Evolutionary conservation across 202 grass and related monocot genomes (phyloP).

Genomic region (Eragrostis tef): DNA sequence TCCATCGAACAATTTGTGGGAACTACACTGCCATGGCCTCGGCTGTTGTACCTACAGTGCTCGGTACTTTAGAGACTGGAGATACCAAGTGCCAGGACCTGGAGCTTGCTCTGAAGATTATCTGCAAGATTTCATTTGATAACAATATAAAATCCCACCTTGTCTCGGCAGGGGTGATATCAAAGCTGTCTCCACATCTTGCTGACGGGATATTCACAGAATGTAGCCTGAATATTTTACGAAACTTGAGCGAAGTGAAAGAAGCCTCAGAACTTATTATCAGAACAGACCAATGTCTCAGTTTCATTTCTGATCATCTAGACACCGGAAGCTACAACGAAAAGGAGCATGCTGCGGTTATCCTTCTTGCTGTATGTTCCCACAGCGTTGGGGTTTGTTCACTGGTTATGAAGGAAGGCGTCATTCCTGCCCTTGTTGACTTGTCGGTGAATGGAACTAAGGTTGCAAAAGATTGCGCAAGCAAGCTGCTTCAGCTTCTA

Average conservation of each 20-base stretch:
- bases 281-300: conserved; percentile 54
- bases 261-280: conserved; percentile 58
- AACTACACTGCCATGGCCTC: conserved; percentile 52
- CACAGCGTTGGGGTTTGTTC: conserved; percentile 57
- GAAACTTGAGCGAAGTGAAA: conserved; percentile 61
- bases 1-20: conserved; percentile 29
- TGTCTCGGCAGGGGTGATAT: conserved; percentile 62
- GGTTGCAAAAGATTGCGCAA: conserved; percentile 58
- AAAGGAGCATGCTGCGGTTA: conserved; percentile 61
- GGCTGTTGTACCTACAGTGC: conserved; percentile 50
- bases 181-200: conserved; percentile 61
- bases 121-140: conserved; percentile 62
- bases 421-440: conserved; percentile 82
- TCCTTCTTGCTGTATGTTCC: conserved; percentile 71
- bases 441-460: conserved; percentile 71
- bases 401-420: conserved; percentile 83
- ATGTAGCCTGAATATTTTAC: conserved; percentile 65
- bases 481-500: conserved; percentile 73
- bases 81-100: conserved; percentile 58
- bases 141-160: conserved; percentile 53
- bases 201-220: conserved; percentile 55
- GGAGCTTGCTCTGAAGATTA: conserved; percentile 60
- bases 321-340: conserved; percentile 67
- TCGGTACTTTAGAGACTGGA: conserved; percentile 54
- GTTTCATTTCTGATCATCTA: conserved; percentile 68